These are phyloP conservation scores for Leptographium galeiforme DNA, from an alignment of 2,329 filamentous ascomycete genomes.

Conservation along the genomic window DNA sequence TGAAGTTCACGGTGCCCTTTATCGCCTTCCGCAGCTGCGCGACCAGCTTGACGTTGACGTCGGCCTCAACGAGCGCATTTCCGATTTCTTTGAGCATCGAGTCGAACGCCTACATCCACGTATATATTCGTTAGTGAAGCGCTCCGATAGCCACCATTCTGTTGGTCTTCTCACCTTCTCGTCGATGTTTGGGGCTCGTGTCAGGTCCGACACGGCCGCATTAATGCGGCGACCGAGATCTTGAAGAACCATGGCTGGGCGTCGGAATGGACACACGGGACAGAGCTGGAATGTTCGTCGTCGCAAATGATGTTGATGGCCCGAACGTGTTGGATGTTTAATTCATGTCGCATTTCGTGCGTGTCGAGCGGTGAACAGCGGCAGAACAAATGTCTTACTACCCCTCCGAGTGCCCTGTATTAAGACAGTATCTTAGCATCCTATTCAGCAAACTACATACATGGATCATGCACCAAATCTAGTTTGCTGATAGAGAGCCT, in stretches of 20 bases:
- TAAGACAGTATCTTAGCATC: neutral
- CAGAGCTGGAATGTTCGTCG: neutral
- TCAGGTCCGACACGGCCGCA: conserved; percentile 85
- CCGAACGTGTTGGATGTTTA: neutral
- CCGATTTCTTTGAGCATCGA: conserved; percentile 98
- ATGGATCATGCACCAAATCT: neutral
- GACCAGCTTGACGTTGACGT: conserved; percentile 93
- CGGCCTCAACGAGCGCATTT: conserved; percentile 85
- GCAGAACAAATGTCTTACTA: neutral
- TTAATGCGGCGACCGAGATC: conserved; percentile 98
- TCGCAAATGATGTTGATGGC: neutral
- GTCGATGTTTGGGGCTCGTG: conserved; percentile 81
- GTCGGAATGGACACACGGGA: neutral
- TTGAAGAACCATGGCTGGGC: conserved; percentile 76
- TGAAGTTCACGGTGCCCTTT: conserved; percentile 82
- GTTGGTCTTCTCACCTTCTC: conserved; percentile 56
- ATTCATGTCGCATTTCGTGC: conserved; percentile 5
- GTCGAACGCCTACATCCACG: conserved; percentile 65
- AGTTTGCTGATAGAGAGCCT: conserved; percentile 14
- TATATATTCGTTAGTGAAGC: neutral
- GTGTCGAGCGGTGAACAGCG: conserved; percentile 5
- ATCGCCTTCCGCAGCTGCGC: conserved; percentile 87
- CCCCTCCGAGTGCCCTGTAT: neutral
- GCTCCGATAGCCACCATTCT: neutral
- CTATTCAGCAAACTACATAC: neutral